A percentile compares a stretch with the other conserved stretches of the same genome.
Evolutionary conservation across 1,139 yeast species (phyloP).

Genomic region (Pichia sp.): DNA sequence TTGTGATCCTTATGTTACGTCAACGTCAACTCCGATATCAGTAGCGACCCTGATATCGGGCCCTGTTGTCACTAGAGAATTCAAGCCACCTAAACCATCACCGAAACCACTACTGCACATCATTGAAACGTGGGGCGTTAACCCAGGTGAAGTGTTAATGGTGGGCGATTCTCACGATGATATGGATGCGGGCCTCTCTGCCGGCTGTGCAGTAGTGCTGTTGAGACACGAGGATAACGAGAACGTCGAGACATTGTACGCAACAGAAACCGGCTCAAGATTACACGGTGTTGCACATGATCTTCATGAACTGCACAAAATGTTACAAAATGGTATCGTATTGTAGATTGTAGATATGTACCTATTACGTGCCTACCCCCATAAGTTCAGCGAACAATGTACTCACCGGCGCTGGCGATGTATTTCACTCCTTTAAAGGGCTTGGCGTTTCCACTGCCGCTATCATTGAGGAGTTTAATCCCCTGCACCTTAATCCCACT

Average conservation of each 20-base stretch:
- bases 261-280: slow-evolving; percentile 28
- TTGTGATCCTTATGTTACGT: slow-evolving; percentile 32
- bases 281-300: slow-evolving; percentile 38
- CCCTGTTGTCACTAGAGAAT: slow-evolving; percentile 52
- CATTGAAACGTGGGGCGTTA: slow-evolving; percentile 27
- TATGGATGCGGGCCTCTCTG: slow-evolving; percentile 49
- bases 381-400: slow-evolving; percentile 41
- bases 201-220: slow-evolving; percentile 51
- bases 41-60: slow-evolving; percentile 8
- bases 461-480: slow-evolving; percentile 43
- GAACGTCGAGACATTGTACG: slow-evolving; percentile 19
- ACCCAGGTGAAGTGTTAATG: slow-evolving; percentile 46
- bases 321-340: slow-evolving; percentile 34
- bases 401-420: slow-evolving; percentile 58
- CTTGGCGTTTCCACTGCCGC: slow-evolving; percentile 61
- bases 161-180: slow-evolving; percentile 66
- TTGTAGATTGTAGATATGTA: too few relatives aligned
- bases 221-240: slow-evolving; percentile 42
- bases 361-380: too few relatives aligned
- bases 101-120: slow-evolving; percentile 54
- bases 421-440: slow-evolving; percentile 94
- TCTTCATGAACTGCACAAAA: slow-evolving; percentile 34
- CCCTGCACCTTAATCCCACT: slow-evolving; percentile 70
- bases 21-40: not conserved
- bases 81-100: slow-evolving; percentile 57